A percentile compares a stretch with the other conserved stretches of the same genome.
phyloP scores from a whole-genome alignment of 768 basidiomycete species.

The Mycena vulgaris region DNA sequence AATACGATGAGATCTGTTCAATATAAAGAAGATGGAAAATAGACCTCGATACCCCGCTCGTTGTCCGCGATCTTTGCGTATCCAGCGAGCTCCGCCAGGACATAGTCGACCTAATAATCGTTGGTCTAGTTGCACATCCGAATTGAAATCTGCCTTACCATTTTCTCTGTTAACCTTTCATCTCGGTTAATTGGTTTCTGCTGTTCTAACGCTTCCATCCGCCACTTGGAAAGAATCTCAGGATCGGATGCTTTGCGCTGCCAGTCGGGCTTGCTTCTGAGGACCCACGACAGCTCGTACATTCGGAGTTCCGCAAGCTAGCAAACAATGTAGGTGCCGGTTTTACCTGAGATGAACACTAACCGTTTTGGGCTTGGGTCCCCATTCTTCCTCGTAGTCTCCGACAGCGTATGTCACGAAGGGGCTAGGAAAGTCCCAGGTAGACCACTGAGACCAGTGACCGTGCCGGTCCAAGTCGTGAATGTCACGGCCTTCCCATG shows the following conservation, averaged over 20 bases:
- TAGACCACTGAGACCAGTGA: background rate
- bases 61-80: slow-evolving; percentile 36
- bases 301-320: background rate
- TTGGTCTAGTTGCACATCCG: too few species aligned
- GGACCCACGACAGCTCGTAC: slow-evolving; percentile 26
- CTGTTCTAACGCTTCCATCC: slow-evolving; percentile 25
- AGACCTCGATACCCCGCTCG: slow-evolving; percentile 32
- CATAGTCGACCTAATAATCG: slow-evolving; percentile 37
- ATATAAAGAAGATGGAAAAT: background rate
- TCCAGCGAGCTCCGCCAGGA: slow-evolving; percentile 37
- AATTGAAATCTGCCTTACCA: background rate
- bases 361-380: background rate
- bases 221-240: slow-evolving; percentile 29
- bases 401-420: background rate
- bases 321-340: background rate
- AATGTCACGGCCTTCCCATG: background rate
- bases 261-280: slow-evolving; percentile 30
- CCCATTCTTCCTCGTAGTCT: background rate
- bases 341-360: background rate
- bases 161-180: slow-evolving; percentile 3
- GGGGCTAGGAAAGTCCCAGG: background rate
- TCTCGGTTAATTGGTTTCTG: background rate
- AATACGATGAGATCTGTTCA: background rate
- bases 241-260: slow-evolving; percentile 23
- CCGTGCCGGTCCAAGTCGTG: too few species aligned